Conservation (phyloP, 2,329 filamentous ascomycete species). For the Sarocladium oryzae region DNA sequence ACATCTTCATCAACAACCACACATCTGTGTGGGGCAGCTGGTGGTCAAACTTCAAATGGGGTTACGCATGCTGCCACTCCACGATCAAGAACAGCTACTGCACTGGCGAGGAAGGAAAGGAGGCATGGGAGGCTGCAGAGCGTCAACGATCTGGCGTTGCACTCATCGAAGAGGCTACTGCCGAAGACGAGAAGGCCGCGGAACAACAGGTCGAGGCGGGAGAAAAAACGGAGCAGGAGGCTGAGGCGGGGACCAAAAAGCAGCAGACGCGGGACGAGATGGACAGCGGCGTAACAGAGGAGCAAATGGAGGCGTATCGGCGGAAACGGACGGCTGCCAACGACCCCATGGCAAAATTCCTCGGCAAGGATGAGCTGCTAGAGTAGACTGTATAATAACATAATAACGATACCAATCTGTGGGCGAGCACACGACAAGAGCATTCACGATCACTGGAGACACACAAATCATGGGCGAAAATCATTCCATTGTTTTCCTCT, state of each 20-base stretch:
- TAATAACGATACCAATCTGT: neutral
- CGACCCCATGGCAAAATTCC: conserved; percentile 80
- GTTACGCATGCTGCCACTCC: conserved; percentile 91
- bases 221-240: conserved; percentile 24
- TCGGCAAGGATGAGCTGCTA: conserved; percentile 66
- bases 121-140: conserved; percentile 72
- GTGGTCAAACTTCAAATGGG: conserved; percentile 96
- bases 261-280: conserved; percentile 73
- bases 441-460: conserved; percentile 2
- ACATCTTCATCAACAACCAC: conserved; percentile 85
- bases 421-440: neutral
- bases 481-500: conserved; percentile 41
- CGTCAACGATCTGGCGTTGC: conserved; percentile 43
- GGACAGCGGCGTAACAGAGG: conserved; percentile 69
- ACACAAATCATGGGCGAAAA: conserved; percentile 20
- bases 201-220: conserved; percentile 16
- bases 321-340: conserved; percentile 65
- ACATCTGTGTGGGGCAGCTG: conserved; percentile 91
- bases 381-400: neutral
- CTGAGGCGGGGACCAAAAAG: conserved; percentile 48
- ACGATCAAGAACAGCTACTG: conserved; percentile 96
- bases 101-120: conserved; percentile 82
- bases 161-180: conserved; percentile 26
- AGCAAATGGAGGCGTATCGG: conserved; percentile 81
- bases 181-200: conserved; percentile 9